Evolutionary conservation across 805 yeast species (phyloP).

Genomic region (Saturnispora mendoncae): DNA sequence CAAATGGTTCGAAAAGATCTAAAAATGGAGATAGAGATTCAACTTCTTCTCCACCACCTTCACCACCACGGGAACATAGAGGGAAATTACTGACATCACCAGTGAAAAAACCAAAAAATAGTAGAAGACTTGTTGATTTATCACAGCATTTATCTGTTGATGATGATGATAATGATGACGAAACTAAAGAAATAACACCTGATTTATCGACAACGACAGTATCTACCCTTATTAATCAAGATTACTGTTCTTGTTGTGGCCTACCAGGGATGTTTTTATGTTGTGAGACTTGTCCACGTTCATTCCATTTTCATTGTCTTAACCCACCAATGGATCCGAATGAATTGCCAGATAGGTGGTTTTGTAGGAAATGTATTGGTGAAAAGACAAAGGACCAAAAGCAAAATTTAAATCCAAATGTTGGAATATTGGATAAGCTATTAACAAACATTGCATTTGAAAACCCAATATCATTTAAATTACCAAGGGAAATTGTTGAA

Average conservation of each 20-base stretch:
- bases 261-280: constrained; percentile 84
- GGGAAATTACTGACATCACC: constrained; percentile 3
- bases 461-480: constrained; percentile 57
- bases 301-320: constrained; percentile 87
- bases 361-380: constrained; percentile 65
- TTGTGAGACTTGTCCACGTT: constrained; percentile 87
- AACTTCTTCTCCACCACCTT: not conserved
- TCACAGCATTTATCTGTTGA: not conserved
- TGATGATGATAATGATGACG: constrained; percentile 11
- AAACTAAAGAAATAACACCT: constrained; percentile 11
- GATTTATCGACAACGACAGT: not conserved
- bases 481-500: constrained; percentile 65
- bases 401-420: constrained; percentile 13
- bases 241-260: constrained; percentile 85
- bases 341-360: constrained; percentile 81
- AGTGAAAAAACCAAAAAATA: constrained; percentile 16
- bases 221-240: constrained; percentile 62
- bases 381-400: constrained; percentile 22
- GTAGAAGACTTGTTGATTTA: not conserved
- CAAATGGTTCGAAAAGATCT: not conserved
- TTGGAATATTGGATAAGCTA: constrained; percentile 49
- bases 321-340: constrained; percentile 81
- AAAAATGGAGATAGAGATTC: not conserved
- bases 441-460: constrained; percentile 47
- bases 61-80: not conserved